Evolutionary conservation across 148 eudicot species (phyloP).

Genomic region (Arctostaphylos glauca): DNA sequence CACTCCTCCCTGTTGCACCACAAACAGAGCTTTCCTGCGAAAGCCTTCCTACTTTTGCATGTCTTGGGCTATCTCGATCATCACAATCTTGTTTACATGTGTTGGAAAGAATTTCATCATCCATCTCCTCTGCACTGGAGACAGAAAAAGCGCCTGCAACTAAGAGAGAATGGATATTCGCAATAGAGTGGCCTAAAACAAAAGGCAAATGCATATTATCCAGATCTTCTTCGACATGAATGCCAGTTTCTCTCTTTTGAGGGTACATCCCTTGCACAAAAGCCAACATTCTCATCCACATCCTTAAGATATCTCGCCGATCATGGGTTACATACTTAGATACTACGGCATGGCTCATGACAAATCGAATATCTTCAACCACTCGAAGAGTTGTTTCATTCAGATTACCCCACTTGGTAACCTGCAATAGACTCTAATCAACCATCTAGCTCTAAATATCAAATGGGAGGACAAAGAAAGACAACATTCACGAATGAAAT

Average conservation of each 20-base stretch:
- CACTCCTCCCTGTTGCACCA: constrained; percentile 42
- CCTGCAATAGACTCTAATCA: constrained; percentile 46
- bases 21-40: constrained; percentile 79
- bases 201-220: constrained; percentile 80
- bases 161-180: constrained; percentile 68
- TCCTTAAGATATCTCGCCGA: constrained; percentile 53
- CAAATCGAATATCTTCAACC: constrained; percentile 87
- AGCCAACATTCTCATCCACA: constrained; percentile 76
- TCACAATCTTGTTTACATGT: constrained; percentile 34
- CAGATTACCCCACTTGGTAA: constrained; percentile 64
- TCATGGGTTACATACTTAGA: constrained; percentile 62
- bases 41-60: constrained; percentile 82
- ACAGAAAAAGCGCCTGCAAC: constrained; percentile 75
- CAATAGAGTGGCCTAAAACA: constrained; percentile 58
- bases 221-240: constrained; percentile 86
- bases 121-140: constrained; percentile 30
- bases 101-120: constrained; percentile 32
- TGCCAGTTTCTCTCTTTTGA: constrained; percentile 81
- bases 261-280: constrained; percentile 92
- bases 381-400: constrained; percentile 77
- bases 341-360: constrained; percentile 77
- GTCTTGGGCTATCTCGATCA: constrained; percentile 61
- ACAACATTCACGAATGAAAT: neutral
- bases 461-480: neutral
- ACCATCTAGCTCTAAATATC: constrained; percentile 1